These are phyloP conservation scores for Schizothecium vesticola DNA, from an alignment of 495 filamentous ascomycete species.

Conservation along the genomic window DNA sequence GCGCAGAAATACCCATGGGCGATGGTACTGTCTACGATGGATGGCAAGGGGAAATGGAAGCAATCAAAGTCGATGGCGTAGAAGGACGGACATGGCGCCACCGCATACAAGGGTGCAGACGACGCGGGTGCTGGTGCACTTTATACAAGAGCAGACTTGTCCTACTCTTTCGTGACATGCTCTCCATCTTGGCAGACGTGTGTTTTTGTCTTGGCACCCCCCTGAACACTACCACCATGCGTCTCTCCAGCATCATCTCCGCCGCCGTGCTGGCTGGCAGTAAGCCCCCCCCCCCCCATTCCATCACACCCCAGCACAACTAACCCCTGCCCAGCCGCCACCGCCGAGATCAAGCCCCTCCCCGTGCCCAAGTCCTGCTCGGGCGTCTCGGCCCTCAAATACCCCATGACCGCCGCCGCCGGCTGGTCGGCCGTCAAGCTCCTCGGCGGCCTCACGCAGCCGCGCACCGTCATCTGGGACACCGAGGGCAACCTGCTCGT, in stretches of 20 bases:
- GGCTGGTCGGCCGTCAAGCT: conserved; percentile 48
- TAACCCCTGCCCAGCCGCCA: neutral
- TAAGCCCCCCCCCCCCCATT: neutral
- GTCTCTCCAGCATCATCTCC: neutral
- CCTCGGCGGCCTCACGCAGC: conserved; percentile 47
- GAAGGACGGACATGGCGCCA: neutral
- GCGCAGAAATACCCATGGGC: neutral
- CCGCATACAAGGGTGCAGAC: neutral
- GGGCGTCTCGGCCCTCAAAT: conserved; percentile 20
- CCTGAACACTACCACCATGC: neutral
- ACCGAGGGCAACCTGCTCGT: conserved; percentile 55
- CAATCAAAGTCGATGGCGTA: neutral
- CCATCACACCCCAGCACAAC: neutral
- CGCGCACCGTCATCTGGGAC: conserved; percentile 59
- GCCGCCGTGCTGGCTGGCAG: neutral
- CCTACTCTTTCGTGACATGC: neutral
- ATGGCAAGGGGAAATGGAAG: neutral
- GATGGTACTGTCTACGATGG: neutral
- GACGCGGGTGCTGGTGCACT: neutral
- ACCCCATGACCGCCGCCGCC: conserved; percentile 37
- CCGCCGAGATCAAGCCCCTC: conserved; percentile 18
- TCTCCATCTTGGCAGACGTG: neutral
- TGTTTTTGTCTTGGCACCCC: neutral
- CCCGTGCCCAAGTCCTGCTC: conserved; percentile 31
- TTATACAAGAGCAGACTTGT: neutral